Base-by-base conservation (phyloP, 192 early-diverging fungal genomes). In the Entophlyctis helioformis region DNA sequence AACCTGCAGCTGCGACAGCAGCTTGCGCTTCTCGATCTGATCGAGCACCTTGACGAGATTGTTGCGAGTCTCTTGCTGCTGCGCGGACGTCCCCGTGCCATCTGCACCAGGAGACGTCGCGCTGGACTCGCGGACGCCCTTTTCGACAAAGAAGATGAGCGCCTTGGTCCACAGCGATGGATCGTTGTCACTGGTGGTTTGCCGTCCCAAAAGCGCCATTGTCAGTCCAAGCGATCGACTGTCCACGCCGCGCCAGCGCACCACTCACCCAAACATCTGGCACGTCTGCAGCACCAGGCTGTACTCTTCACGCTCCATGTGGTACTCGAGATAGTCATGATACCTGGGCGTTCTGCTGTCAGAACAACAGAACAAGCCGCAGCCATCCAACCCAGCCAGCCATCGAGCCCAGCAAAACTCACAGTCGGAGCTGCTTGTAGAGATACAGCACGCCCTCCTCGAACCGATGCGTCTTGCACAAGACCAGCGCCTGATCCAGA, bases 1-100 rank as follows among this genome's bases (percentile, higher is more conserved):
- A 7, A 98, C 87, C 44, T 95, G 80, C 35, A 98, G 60, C 28
- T 88, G 89, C 21, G 89, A 84, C 53, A 98, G 59, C 9, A 98
- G 60, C 40, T 86, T 84, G 46, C 80, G 71, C 35, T 71, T 64
- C 44, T 98, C 92, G 50, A 98, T 93, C 13, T 83, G 78, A 42
- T 75, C 67, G 41, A 98, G 59, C 1, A 90, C 56, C 71, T 77
- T 15, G 40, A 51, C 22, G 0, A 68, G 45, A n/a, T 71, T 41
- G 38, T 36, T 26, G 35, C 46, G 51, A 16, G 16, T 40, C 16
- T 54, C 42, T n/a, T n/a, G n/a, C n/a, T n/a, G n/a, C n/a, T n/a
- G n/a, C n/a, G n/a, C n/a, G 20, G 15, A 10, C 5, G 29, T 28
- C 6, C 48, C 45, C 15, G 53, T 60, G 38, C 39, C n/a, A n/a